These are phyloP conservation scores for Musa schizocarpa DNA, from an alignment of 176 grass and related monocot genomes.

Conservation along the genomic window DNA sequence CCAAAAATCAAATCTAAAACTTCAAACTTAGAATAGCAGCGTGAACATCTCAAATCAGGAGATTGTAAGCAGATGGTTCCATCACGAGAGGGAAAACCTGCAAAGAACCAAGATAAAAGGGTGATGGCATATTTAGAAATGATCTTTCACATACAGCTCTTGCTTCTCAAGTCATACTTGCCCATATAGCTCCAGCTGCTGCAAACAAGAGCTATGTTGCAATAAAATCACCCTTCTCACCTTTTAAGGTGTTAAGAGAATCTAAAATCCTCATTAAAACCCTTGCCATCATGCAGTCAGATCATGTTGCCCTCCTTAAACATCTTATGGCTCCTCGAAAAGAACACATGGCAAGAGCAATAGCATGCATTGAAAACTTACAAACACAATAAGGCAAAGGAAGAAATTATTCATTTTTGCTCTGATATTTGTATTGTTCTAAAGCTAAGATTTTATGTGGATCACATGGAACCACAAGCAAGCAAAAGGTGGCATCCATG, in stretches of 20 bases:
- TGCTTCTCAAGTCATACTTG: slow-evolving; percentile 23
- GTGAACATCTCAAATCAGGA: slow-evolving; percentile 56
- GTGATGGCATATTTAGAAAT: slow-evolving; percentile 56
- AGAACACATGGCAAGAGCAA: slow-evolving; percentile 34
- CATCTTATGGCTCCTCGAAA: slow-evolving; percentile 41
- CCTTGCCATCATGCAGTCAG: slow-evolving; percentile 40
- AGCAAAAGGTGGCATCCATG: background rate
- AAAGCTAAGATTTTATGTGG: background rate
- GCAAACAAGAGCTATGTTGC: slow-evolving; percentile 19
- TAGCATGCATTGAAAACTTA: slow-evolving; percentile 23
- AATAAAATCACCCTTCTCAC: slow-evolving; percentile 33
- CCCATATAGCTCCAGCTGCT: slow-evolving; percentile 43
- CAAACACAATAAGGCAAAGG: background rate
- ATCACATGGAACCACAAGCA: background rate
- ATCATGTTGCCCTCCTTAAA: slow-evolving; percentile 41
- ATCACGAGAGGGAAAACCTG: slow-evolving; percentile 53
- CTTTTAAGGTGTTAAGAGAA: slow-evolving; percentile 58
- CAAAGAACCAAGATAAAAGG: slow-evolving; percentile 83
- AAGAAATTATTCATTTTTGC: background rate
- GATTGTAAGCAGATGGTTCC: slow-evolving; percentile 20
- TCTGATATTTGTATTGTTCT: background rate
- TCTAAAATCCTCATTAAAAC: slow-evolving; percentile 50
- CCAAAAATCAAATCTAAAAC: slow-evolving; percentile 23
- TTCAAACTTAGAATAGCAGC: slow-evolving; percentile 67
- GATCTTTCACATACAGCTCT: slow-evolving; percentile 27